A percentile compares a stretch with the other conserved stretches of the same genome.
phyloP scores from a whole-genome alignment of 441 rosid genomes.

The Mallotus repandus region DNA sequence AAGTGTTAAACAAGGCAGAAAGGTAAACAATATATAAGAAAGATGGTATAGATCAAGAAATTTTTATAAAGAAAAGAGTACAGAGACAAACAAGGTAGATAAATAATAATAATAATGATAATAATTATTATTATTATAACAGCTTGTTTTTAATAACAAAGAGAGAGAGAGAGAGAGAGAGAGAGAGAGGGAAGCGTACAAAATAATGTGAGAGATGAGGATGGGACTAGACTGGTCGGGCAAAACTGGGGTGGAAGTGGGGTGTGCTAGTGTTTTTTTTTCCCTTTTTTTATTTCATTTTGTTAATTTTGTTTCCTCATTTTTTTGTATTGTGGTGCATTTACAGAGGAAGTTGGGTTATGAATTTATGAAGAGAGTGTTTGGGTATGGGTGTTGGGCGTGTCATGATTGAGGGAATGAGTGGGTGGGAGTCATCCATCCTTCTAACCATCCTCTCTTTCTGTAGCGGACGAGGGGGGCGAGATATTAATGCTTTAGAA shows the following conservation, averaged over 20 bases:
- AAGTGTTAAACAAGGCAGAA: conserved; percentile 13
- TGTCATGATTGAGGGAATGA: conserved; percentile 57
- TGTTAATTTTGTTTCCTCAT: not conserved
- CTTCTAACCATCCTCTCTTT: conserved; percentile 28
- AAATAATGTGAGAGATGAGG: conserved; percentile 34
- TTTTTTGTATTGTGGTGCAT: not conserved
- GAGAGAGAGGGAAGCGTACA: conserved; percentile 22
- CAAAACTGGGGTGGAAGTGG: conserved; percentile 33
- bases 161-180: conserved; percentile 24
- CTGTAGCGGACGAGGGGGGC: conserved; percentile 57
- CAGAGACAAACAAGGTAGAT: conserved; percentile 18
- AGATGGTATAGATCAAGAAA: conserved; percentile 22
- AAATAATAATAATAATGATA: not conserved
- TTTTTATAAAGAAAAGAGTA: conserved; percentile 14
- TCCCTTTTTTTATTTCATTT: not conserved
- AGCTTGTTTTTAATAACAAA: conserved; percentile 12
- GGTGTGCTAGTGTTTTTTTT: conserved; percentile 17
- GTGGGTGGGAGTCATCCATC: conserved; percentile 47
- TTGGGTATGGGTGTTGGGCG: not conserved
- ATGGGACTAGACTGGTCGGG: conserved; percentile 57
- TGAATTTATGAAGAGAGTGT: conserved; percentile 9
- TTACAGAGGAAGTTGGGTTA: not conserved
- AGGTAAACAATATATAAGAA: conserved; percentile 1
- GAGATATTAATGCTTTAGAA: conserved; percentile 45
- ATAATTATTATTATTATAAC: too few relatives aligned